A percentile compares a stretch with the other conserved stretches of the same genome.
phyloP scores from a whole-genome alignment of 2,329 filamentous ascomycete species.

The Fusarium albidum region DNA sequence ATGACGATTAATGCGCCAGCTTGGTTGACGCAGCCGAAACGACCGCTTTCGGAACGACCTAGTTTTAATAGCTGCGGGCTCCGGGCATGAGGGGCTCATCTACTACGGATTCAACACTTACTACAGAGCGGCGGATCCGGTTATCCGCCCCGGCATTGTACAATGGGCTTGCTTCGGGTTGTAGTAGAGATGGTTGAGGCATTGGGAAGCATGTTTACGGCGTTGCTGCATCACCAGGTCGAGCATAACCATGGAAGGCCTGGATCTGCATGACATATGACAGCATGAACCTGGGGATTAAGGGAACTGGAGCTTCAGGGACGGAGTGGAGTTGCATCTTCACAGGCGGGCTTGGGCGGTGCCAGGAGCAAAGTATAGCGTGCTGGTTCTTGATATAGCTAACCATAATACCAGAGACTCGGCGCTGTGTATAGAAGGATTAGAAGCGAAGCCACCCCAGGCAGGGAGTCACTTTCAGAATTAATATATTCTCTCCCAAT shows the following conservation, averaged over 20 bases:
- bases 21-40: slow-evolving; percentile 1
- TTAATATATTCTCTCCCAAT: slow-evolving; percentile 5
- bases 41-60: slow-evolving; percentile 16
- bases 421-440: slow-evolving; percentile 32
- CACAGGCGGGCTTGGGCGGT: slow-evolving; percentile 32
- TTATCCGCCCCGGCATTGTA: slow-evolving; percentile 42
- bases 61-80: slow-evolving; percentile 21
- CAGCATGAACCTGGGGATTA: slow-evolving; percentile 36
- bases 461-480: slow-evolving; percentile 20
- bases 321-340: slow-evolving; percentile 39
- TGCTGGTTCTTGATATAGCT: slow-evolving; percentile 35
- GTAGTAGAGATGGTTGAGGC: slow-evolving; percentile 43
- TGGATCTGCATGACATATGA: slow-evolving; percentile 42
- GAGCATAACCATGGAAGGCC: slow-evolving; percentile 39
- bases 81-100: slow-evolving; percentile 7
- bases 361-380: slow-evolving; percentile 20
- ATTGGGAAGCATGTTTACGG: slow-evolving; percentile 47
- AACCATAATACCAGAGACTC: slow-evolving; percentile 34
- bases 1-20: slow-evolving; percentile 50
- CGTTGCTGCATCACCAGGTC: slow-evolving; percentile 46
- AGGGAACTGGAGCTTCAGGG: slow-evolving; percentile 36
- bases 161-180: slow-evolving; percentile 42
- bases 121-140: slow-evolving; percentile 34
- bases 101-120: slow-evolving; percentile 32
- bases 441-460: slow-evolving; percentile 31